phyloP scores from a whole-genome alignment of 768 basidiomycete genomes.

The Boletus reticuloceps region DNA sequence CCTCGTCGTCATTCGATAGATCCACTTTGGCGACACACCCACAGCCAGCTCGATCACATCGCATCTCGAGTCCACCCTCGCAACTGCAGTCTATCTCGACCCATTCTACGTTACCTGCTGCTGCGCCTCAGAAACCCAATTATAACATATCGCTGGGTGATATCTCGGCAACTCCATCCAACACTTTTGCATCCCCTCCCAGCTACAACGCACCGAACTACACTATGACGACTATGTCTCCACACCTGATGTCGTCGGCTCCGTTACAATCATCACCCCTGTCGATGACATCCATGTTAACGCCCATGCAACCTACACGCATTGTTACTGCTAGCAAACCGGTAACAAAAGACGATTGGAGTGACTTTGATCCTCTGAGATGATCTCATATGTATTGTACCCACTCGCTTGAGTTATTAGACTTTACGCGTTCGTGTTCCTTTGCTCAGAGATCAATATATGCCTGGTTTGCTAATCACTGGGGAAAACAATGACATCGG shows the following conservation, averaged over 20 bases:
- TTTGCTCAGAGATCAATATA: no score
- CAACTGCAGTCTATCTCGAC: slow-evolving; percentile 18
- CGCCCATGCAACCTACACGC: slow-evolving; percentile 56
- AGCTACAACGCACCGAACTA: slow-evolving; percentile 16
- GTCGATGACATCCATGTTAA: slow-evolving; percentile 52
- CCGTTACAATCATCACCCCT: slow-evolving; percentile 30
- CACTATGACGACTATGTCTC: slow-evolving; percentile 17
- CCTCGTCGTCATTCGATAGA: slow-evolving; percentile 36
- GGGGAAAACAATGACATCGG: no score
- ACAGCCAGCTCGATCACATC: slow-evolving; percentile 22
- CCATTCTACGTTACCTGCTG: slow-evolving; percentile 4
- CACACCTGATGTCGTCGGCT: slow-evolving; percentile 29
- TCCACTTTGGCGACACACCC: slow-evolving; percentile 25
- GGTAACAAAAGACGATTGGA: slow-evolving; percentile 67
- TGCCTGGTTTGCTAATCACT: no score
- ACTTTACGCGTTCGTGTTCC: neutral
- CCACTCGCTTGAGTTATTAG: neutral
- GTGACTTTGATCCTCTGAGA: slow-evolving; percentile 72
- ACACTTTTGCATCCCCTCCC: slow-evolving; percentile 7
- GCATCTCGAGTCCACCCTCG: slow-evolving; percentile 18
- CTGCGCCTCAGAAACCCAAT: slow-evolving; percentile 45
- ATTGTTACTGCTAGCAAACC: slow-evolving; percentile 40
- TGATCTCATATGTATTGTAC: slow-evolving; percentile 15
- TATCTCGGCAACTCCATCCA: slow-evolving; percentile 21
- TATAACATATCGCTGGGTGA: slow-evolving; percentile 51